Evolutionary conservation across 2,329 filamentous ascomycete genomes (phyloP), one percentile per base, ranked within the genome.

Genomic region (Capronia americana): DNA sequence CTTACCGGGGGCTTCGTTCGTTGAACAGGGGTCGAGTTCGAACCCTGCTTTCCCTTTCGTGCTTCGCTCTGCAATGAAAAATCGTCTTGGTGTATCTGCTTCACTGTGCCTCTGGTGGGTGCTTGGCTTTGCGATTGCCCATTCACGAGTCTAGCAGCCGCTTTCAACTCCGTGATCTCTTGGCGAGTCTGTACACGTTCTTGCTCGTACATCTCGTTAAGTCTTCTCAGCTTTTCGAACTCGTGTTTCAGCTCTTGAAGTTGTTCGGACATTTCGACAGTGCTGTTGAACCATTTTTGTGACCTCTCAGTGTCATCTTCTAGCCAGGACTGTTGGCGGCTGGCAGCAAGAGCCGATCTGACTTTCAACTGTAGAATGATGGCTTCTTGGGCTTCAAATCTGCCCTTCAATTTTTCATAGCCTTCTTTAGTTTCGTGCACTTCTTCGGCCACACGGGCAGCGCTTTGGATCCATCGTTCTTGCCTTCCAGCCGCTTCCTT

Each of bases 141-240:
- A 6, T 41, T 41, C 34, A 41, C 4, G 17, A 44, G 17, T 44
- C 14, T 44, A 44, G 38, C 59, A 46, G 61, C 61, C 6, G 48
- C 58, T 57, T 65, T 65, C 53, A 67, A 41, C 23, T 57, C 57
- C 10, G 34, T 34, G 12, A 64, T 59, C 30, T 60, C 64, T n/a
- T 41, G 54, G 28, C 58, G 61, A 44, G 63, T 57, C 28, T 67
- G 23, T 30, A 58, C 59, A 38, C 59, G 62, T 30, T 65, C 58
- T 4, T 48, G 53, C 38, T 44, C 38, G 5, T 44, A n/a, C 53
- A 34, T 10, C 55, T 54, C 28, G 48, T 51, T 24, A 24, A 66
- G 26, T 26, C 32, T 50, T 55, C n/a, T 20, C 60, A 61, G 7
- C 30, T 51, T 26, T 23, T 51, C 20, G 14, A 38, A 51, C 2